A percentile compares a stretch with the other conserved stretches of the same genome.
These are phyloP conservation scores for Nicotiana noctiflora DNA, from an alignment of 257 asterid species.

Conservation along the genomic window DNA sequence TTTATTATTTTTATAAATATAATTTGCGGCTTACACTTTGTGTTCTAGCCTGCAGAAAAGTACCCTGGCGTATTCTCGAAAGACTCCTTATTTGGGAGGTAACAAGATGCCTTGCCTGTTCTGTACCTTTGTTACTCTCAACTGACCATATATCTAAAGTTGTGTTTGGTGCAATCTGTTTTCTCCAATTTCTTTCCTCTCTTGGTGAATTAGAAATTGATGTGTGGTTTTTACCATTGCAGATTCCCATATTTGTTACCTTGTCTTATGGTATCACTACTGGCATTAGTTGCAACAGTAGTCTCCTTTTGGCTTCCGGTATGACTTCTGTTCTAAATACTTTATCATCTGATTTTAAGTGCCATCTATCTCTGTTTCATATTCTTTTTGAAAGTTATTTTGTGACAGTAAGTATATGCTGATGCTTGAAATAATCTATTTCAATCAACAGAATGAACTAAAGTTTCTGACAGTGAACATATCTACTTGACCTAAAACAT, in stretches of 20 bases:
- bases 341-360: background rate
- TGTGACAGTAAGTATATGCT: background rate
- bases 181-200: background rate
- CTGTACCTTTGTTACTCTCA: background rate
- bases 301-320: conserved; percentile 76
- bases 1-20: background rate
- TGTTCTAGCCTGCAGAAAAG: conserved; percentile 67
- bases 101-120: background rate
- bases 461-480: background rate
- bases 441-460: background rate
- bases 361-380: background rate
- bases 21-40: conserved; percentile 6
- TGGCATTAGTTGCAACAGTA: conserved; percentile 38
- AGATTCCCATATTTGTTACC: conserved; percentile 84
- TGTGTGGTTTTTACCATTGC: conserved; percentile 7
- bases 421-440: background rate
- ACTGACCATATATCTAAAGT: background rate
- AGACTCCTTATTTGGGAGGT: conserved; percentile 64
- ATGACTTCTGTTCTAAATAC: conserved; percentile 15
- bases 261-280: conserved; percentile 50
- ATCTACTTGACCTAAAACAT: background rate
- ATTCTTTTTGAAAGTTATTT: background rate
- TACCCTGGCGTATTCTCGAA: conserved; percentile 54
- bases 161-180: background rate
- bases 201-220: background rate